phyloP scores from a whole-genome alignment of 2,329 filamentous ascomycete species.

The Ramularia collo-cygni region DNA sequence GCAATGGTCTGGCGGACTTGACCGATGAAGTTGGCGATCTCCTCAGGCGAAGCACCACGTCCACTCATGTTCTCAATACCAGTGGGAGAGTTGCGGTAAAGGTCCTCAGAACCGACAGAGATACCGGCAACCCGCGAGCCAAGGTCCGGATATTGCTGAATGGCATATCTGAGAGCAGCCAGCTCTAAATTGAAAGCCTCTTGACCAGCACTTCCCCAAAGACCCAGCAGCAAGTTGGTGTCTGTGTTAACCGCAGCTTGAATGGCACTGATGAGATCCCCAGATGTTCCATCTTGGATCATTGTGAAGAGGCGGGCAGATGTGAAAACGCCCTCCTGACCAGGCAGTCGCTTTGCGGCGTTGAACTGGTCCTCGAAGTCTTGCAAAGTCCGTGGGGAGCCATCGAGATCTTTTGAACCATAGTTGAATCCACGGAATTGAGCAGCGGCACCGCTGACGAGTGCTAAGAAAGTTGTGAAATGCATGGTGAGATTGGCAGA shows the following conservation, averaged over 20 bases:
- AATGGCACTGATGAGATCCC: slow-evolving; percentile 52
- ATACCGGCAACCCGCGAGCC: slow-evolving; percentile 67
- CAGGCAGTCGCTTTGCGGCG: slow-evolving; percentile 54
- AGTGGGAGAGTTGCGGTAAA: slow-evolving; percentile 58
- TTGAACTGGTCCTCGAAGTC: slow-evolving; percentile 63
- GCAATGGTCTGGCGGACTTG: slow-evolving; percentile 59
- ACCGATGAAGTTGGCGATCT: slow-evolving; percentile 62
- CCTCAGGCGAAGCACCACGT: slow-evolving; percentile 55
- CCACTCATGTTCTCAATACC: slow-evolving; percentile 52
- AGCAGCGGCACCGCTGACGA: slow-evolving; percentile 30
- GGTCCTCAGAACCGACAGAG: slow-evolving; percentile 79
- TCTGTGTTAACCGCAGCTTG: slow-evolving; percentile 67
- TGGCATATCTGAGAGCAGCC: slow-evolving; percentile 61
- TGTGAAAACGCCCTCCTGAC: slow-evolving; percentile 57
- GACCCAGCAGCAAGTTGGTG: slow-evolving; percentile 58
- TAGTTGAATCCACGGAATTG: slow-evolving; percentile 63
- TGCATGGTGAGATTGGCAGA: slow-evolving; percentile 1
- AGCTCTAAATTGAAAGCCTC: slow-evolving; percentile 65
- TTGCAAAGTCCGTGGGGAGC: slow-evolving; percentile 1
- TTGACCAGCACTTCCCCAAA: slow-evolving; percentile 55
- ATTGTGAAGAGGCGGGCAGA: slow-evolving; percentile 70
- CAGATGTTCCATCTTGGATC: slow-evolving; percentile 45
- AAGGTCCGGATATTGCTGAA: slow-evolving; percentile 62
- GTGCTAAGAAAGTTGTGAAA: slow-evolving; percentile 5
- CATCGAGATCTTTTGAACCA: slow-evolving; percentile 43